phyloP scores from a whole-genome alignment of 192 early-diverging fungal genomes.

The Irineochytrium annulatum region DNA sequence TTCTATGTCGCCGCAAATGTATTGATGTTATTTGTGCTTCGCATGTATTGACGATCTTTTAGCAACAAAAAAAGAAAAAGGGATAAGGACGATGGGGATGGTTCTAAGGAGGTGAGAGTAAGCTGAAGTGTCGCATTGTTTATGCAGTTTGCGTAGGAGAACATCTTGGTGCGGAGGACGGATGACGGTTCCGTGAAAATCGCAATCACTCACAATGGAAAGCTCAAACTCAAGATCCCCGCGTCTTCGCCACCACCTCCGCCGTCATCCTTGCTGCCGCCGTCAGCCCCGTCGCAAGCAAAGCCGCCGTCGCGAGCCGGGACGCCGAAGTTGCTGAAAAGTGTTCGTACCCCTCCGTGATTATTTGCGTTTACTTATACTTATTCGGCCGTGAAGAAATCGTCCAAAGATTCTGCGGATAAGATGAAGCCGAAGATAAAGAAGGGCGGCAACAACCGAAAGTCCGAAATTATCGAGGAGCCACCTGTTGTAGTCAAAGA shows the following conservation, averaged over 20 bases:
- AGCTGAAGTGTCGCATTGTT: too few relatives aligned
- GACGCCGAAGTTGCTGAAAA: slow-evolving; percentile 2
- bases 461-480: background rate
- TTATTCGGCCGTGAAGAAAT: slow-evolving; percentile 7
- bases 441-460: slow-evolving; percentile 8
- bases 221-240: slow-evolving; percentile 28
- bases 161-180: slow-evolving; percentile 7
- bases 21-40: background rate
- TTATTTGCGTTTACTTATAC: background rate
- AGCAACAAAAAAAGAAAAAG: slow-evolving; percentile 1
- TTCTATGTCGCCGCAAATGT: background rate
- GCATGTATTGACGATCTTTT: background rate
- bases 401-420: slow-evolving; percentile 16
- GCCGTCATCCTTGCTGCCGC: background rate
- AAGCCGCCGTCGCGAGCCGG: background rate
- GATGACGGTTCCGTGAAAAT: slow-evolving; percentile 27
- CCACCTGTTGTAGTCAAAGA: background rate
- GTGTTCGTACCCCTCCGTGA: background rate
- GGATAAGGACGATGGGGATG: background rate
- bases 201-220: slow-evolving; percentile 18
- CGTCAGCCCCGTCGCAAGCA: background rate
- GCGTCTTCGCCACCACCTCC: slow-evolving; percentile 11
- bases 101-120: background rate
- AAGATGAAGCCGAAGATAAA: slow-evolving; percentile 13
- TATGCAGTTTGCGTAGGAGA: too few relatives aligned